Base-by-base conservation (phyloP, 768 basidiomycete species). In the Boletus reticulatus region DNA sequence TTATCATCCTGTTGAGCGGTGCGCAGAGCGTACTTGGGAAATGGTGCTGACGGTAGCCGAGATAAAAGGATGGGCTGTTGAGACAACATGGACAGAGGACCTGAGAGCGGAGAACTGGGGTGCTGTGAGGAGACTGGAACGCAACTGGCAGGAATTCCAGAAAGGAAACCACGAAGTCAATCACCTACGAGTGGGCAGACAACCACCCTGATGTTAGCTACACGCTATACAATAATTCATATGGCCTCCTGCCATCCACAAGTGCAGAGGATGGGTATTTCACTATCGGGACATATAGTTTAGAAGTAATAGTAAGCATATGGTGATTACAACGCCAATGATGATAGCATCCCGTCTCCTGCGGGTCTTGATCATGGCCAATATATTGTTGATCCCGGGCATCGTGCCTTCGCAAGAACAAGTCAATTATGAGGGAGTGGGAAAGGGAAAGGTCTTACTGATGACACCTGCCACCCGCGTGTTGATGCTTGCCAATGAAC, bases 311-410 rank as follows among this genome's bases (percentile, higher is more conserved):
- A 99, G 75, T 41, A 85, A 76, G 70, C 93, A 93, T 24, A 90
- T 68, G n/a, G 90, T 94, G 63, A 95, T 88, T n/a, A 97, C 76
- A 53, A 85, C 75, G 10, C 94, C 95, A 70, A 98, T 71, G 61
- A 98, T 92, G 59, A 98, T 80, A 3, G 92, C 83, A 71, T 99
- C 97, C 66, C 94, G 77, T 56, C 95, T 79, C 63, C 96, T 82
- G 43, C 96, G 82, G 14, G 92, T 86, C 69, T 91, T 91, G 70
- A 99, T 98, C 92, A 98, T 94, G 2, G 81, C 80, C 36, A 98
- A 76, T 42, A 98, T 72, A 56, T 88, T 91, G 73, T 93, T 94
- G 62, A 99, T 87, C 3, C 96, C 95, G n/a, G 97, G 97, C 72
- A 98, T 88, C 7, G 89, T 85, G 65, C 79, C 92, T 94, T 61